These are phyloP conservation scores for Xylariaceae sp. DNA, from an alignment of 2,329 filamentous ascomycete genomes.

Conservation along the genomic window DNA sequence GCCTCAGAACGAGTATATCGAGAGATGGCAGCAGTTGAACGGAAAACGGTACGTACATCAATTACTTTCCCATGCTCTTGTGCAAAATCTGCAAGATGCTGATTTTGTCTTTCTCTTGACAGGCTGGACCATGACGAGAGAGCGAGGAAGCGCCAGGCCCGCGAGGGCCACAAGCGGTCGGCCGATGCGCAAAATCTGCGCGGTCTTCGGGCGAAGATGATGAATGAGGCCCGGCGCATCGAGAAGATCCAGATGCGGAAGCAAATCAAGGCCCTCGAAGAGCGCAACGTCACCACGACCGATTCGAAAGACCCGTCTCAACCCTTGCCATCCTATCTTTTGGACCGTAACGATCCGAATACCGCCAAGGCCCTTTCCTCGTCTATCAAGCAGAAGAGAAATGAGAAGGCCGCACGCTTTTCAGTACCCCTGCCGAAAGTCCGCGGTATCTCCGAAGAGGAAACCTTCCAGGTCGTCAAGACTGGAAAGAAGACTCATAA, in stretches of 20 bases:
- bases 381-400: slow-evolving; percentile 92
- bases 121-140: slow-evolving; percentile 63
- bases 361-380: slow-evolving; percentile 66
- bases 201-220: slow-evolving; percentile 81
- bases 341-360: slow-evolving; percentile 67
- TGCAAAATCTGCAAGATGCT: background rate
- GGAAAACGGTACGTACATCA: background rate
- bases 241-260: slow-evolving; percentile 99
- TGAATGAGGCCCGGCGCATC: slow-evolving; percentile 71
- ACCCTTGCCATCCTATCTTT: slow-evolving; percentile 85
- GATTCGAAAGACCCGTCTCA: slow-evolving; percentile 73
- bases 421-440: slow-evolving; percentile 76
- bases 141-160: slow-evolving; percentile 75
- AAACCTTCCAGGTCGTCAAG: slow-evolving; percentile 84
- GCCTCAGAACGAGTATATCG: background rate
- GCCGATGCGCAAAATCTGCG: slow-evolving; percentile 90
- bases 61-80: background rate
- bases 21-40: background rate
- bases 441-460: slow-evolving; percentile 39
- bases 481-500: slow-evolving; percentile 80
- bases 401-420: slow-evolving; percentile 44
- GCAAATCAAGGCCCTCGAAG: slow-evolving; percentile 88
- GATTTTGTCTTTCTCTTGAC: background rate
- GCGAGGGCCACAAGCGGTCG: slow-evolving; percentile 82
- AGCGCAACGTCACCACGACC: slow-evolving; percentile 86